Conservation (phyloP, 192 early-diverging fungal species). For the Linnemannia schmuckeri region DNA sequence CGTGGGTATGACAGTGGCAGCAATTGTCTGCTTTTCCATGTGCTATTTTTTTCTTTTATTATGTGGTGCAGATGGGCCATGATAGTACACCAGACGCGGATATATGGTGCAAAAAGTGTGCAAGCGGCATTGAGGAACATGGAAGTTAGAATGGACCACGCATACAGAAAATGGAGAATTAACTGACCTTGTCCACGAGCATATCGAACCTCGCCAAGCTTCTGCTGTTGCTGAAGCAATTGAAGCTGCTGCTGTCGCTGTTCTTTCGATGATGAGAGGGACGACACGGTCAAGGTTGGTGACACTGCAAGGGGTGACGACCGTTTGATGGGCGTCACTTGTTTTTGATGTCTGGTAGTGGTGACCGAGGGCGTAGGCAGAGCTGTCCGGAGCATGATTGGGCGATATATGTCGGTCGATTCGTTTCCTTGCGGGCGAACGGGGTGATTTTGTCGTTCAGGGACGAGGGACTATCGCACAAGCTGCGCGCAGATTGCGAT, state of each 20-base stretch:
- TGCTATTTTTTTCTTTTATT: background rate
- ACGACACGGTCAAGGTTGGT: conserved; percentile 18
- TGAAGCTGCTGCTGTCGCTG: conserved; percentile 35
- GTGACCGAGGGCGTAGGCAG: background rate
- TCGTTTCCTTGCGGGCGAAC: background rate
- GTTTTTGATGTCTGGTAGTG: background rate
- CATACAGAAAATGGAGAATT: background rate
- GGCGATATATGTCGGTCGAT: background rate
- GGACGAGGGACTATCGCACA: background rate
- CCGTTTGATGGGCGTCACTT: conserved; percentile 9
- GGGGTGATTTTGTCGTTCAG: background rate
- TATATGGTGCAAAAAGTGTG: background rate
- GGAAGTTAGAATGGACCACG: background rate
- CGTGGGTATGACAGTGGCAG: background rate
- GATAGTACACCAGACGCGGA: background rate
- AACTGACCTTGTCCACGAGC: conserved; percentile 23
- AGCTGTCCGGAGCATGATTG: conserved; percentile 2
- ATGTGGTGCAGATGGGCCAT: background rate
- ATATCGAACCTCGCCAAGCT: conserved; percentile 27
- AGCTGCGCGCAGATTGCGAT: background rate
- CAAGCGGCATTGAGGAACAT: background rate
- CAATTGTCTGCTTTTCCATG: background rate
- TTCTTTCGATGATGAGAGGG: conserved; percentile 28
- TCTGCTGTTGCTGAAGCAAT: conserved; percentile 34
- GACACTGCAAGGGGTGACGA: conserved; percentile 16